These are phyloP conservation scores for Colletotrichum orbiculare DNA, from an alignment of 2,329 filamentous ascomycete species.

Conservation along the genomic window DNA sequence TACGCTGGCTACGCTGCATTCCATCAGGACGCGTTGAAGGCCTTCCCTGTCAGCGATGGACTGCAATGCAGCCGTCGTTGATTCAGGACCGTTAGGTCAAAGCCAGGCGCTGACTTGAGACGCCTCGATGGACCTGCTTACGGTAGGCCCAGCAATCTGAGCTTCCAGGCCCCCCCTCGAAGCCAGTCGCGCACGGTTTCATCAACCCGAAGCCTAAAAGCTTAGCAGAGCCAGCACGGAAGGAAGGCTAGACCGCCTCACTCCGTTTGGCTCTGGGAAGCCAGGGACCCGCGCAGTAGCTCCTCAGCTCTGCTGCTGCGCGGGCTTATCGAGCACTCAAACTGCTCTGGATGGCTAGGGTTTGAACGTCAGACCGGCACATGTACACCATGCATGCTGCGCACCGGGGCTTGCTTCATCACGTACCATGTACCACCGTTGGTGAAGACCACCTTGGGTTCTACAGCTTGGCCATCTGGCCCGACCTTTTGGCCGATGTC, in stretches of 20 bases:
- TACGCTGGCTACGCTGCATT: conserved; percentile 1
- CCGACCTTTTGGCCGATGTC: conserved; percentile 45
- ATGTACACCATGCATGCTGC: too few relatives aligned
- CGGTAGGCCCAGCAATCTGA: conserved; percentile 4
- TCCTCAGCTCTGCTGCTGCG: conserved; percentile 24
- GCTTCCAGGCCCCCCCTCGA: conserved; percentile 10
- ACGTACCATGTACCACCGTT: conserved; percentile 36
- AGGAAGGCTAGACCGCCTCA: conserved; percentile 17
- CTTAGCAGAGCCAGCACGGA: conserved; percentile 18
- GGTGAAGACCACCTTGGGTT: conserved; percentile 34
- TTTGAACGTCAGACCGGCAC: conserved; percentile 20
- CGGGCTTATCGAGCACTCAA: conserved; percentile 41
- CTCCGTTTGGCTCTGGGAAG: conserved; percentile 10
- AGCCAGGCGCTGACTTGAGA: conserved; percentile 14
- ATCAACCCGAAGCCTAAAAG: conserved; percentile 28
- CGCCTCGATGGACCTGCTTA: conserved; percentile 8
- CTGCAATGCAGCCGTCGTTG: conserved; percentile 12
- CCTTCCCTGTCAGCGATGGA: conserved; percentile 7
- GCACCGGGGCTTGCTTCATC: background rate
- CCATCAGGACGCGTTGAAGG: conserved; percentile 1
- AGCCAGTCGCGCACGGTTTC: conserved; percentile 25
- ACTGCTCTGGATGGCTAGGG: conserved; percentile 46
- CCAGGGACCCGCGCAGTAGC: conserved; percentile 20
- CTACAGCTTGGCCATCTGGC: conserved; percentile 44
- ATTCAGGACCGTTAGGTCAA: conserved; percentile 3